Evolutionary conservation across 2,329 filamentous ascomycete genomes (phyloP).

Genomic region (Aspergillus ustus): DNA sequence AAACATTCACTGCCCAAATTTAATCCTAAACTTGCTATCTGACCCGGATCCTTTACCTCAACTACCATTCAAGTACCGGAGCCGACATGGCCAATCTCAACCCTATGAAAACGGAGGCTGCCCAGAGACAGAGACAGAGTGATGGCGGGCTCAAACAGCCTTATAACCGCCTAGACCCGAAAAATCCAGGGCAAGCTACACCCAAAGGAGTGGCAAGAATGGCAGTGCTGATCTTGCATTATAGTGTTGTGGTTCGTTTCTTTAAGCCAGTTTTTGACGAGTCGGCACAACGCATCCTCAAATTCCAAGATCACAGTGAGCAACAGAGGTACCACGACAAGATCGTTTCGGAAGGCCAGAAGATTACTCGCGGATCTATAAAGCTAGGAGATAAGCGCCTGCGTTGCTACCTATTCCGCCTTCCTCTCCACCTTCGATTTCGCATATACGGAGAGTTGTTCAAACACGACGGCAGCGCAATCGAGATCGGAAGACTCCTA

Average conservation of each 20-base stretch:
- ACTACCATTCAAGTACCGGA: too few relatives aligned
- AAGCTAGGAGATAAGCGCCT: conserved; percentile 8
- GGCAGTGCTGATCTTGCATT: background rate
- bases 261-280: conserved; percentile 14
- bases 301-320: conserved; percentile 5
- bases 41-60: too few relatives aligned
- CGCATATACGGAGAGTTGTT: conserved; percentile 22
- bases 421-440: conserved; percentile 22
- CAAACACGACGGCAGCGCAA: conserved; percentile 9
- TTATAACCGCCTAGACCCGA: conserved; percentile 14
- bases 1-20: too few relatives aligned
- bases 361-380: conserved; percentile 7
- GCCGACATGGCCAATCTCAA: background rate
- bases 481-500: conserved; percentile 22
- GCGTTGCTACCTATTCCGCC: conserved; percentile 20
- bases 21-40: too few relatives aligned
- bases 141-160: background rate
- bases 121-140: background rate
- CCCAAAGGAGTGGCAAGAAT: background rate
- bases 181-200: conserved; percentile 16
- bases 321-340: conserved; percentile 16
- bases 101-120: background rate
- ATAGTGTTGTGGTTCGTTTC: conserved; percentile 20
- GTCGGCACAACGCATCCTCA: background rate
- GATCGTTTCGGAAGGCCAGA: conserved; percentile 16